Percentiles rank a stretch among this genome's conserved stretches.
phyloP scores from a whole-genome alignment of 495 filamentous ascomycete genomes.

The Diplogelasinospora grovesii region DNA sequence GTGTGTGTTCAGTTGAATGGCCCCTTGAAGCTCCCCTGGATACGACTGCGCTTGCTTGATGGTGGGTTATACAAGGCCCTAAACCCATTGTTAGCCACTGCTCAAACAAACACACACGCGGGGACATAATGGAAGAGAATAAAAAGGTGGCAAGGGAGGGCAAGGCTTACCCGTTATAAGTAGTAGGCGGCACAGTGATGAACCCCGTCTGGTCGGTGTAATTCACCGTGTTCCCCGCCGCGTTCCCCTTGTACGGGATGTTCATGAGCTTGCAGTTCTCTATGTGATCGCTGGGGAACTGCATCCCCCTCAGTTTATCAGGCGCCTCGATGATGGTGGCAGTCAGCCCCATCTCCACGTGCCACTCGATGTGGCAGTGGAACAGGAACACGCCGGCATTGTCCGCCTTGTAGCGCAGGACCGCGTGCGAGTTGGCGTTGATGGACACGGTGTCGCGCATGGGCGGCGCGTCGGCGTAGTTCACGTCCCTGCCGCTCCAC shows the following conservation, averaged over 20 bases:
- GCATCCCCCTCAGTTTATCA: constrained; percentile 46
- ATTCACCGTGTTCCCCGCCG: constrained; percentile 63
- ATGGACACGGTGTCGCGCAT: constrained; percentile 52
- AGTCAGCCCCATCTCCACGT: constrained; percentile 64
- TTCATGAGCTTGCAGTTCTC: constrained; percentile 47
- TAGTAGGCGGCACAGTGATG: constrained; percentile 31
- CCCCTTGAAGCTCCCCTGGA: too few relatives aligned
- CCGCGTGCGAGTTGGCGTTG: constrained; percentile 46
- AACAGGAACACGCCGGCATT: constrained; percentile 79
- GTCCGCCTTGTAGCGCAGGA: constrained; percentile 51
- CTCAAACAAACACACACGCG: background rate
- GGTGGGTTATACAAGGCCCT: constrained; percentile 8
- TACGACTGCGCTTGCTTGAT: background rate
- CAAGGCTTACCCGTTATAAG: constrained; percentile 33
- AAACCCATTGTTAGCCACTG: too few relatives aligned
- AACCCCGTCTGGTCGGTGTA: constrained; percentile 54
- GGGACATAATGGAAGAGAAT: background rate
- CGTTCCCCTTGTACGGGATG: constrained; percentile 58
- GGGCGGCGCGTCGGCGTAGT: constrained; percentile 35
- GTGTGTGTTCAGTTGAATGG: too few relatives aligned
- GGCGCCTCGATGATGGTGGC: constrained; percentile 69
- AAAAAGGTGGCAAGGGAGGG: background rate
- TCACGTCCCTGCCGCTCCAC: constrained; percentile 34
- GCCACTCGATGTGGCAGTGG: constrained; percentile 82
- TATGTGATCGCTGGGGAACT: constrained; percentile 58